A percentile compares a stretch with the other conserved stretches of the same genome.
These are phyloP conservation scores for Chlorella sp. DNA, from an alignment of 139 green algal genomes.

Conservation along the genomic window DNA sequence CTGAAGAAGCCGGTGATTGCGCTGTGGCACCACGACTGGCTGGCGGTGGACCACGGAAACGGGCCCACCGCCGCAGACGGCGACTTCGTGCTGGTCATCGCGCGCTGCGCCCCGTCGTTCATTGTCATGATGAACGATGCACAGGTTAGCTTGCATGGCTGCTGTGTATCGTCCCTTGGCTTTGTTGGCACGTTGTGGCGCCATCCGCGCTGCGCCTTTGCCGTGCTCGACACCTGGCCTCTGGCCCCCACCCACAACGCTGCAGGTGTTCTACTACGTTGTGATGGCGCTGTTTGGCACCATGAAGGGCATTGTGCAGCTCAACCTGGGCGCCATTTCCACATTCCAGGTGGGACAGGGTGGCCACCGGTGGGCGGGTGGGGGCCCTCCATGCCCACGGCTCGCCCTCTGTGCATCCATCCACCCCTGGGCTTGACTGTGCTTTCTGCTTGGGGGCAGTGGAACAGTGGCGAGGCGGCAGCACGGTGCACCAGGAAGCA, in stretches of 20 bases:
- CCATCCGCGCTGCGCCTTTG: too few relatives aligned
- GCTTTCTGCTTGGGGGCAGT: too few relatives aligned
- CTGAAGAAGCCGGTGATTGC: constrained; percentile 42
- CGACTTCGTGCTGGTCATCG: constrained; percentile 48
- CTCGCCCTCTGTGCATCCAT: too few relatives aligned
- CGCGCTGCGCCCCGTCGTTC: constrained; percentile 42
- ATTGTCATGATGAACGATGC: constrained; percentile 50
- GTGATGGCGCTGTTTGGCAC: constrained; percentile 41
- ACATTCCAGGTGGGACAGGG: constrained; percentile 42
- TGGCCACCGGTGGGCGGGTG: not conserved
- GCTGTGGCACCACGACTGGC: constrained; percentile 48
- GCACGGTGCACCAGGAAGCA: not conserved
- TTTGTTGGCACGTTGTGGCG: too few relatives aligned
- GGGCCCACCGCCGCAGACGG: constrained; percentile 16
- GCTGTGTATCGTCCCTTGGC: not conserved
- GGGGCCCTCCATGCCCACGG: too few relatives aligned
- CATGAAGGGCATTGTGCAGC: constrained; percentile 55
- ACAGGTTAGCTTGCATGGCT: constrained; percentile 2
- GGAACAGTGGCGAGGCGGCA: too few relatives aligned
- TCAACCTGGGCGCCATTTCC: constrained; percentile 50
- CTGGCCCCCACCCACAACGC: not conserved
- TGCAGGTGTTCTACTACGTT: constrained; percentile 52
- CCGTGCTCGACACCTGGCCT: not conserved
- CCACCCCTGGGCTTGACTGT: too few relatives aligned
- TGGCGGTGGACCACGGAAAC: not conserved